Percentiles rank a stretch among this genome's conserved stretches.
phyloP scores from a whole-genome alignment of 441 rosid genomes.

The Arabidopsis lyrata region DNA sequence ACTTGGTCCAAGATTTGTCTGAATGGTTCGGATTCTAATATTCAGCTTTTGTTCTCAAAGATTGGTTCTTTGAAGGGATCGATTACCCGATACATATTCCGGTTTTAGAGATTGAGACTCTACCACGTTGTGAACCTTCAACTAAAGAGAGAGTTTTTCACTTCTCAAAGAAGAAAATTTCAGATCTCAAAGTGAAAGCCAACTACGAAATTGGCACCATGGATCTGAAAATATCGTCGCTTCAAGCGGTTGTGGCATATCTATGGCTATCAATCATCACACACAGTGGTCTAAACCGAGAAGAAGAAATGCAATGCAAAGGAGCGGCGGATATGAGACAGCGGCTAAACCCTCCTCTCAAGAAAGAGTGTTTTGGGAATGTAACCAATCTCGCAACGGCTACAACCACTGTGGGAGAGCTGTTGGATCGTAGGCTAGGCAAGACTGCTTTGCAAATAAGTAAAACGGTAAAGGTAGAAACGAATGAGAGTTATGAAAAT shows the following conservation, averaged over 20 bases:
- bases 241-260: constrained; percentile 55
- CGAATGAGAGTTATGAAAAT: constrained; percentile 10
- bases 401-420: constrained; percentile 38
- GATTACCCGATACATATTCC: constrained; percentile 36
- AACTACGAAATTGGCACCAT: constrained; percentile 37
- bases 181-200: constrained; percentile 48
- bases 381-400: neutral
- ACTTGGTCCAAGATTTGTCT: constrained; percentile 54
- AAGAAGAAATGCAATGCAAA: constrained; percentile 13
- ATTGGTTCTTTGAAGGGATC: constrained; percentile 21
- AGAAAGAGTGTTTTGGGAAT: constrained; percentile 43
- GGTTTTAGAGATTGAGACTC: constrained; percentile 6
- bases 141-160: constrained; percentile 42
- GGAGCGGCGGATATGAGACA: constrained; percentile 31
- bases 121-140: neutral
- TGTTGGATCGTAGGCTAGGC: constrained; percentile 44
- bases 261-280: constrained; percentile 46
- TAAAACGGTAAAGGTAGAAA: constrained; percentile 31
- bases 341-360: constrained; percentile 40
- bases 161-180: constrained; percentile 44
- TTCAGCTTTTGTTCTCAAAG: constrained; percentile 30
- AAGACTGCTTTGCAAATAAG: constrained; percentile 40
- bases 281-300: constrained; percentile 13
- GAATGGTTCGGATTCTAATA: constrained; percentile 7
- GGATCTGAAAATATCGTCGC: constrained; percentile 38